A percentile compares a stretch with the other conserved stretches of the same genome.
phyloP scores from a whole-genome alignment of 2,329 filamentous ascomycete genomes.

The Penicillium janthinellum region DNA sequence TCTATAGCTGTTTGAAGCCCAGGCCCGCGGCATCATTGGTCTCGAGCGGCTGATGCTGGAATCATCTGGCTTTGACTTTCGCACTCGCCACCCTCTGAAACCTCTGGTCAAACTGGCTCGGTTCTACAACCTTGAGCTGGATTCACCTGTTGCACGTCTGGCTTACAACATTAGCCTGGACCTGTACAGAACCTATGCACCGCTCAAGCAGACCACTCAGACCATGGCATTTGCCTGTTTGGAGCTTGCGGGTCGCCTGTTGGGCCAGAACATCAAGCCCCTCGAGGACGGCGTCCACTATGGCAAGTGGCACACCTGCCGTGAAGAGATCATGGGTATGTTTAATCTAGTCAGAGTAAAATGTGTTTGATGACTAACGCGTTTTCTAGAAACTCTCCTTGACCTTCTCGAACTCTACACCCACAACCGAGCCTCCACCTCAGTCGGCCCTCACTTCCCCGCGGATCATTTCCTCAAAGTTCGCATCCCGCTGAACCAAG shows the following conservation, averaged over 20 bases:
- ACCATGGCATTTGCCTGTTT: conserved; percentile 81
- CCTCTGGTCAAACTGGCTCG: conserved; percentile 77
- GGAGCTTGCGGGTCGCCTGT: conserved; percentile 75
- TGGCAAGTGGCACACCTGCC: conserved; percentile 51
- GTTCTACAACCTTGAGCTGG: conserved; percentile 56
- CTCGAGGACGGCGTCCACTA: conserved; percentile 54
- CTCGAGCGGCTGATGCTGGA: conserved; percentile 92
- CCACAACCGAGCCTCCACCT: conserved; percentile 73
- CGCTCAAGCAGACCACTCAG: conserved; percentile 84
- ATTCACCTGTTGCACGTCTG: conserved; percentile 60
- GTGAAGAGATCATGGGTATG: conserved; percentile 52
- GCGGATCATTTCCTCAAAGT: conserved; percentile 80
- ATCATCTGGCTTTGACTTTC: conserved; percentile 89
- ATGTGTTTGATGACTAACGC: not conserved
- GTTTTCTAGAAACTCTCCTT: conserved; percentile 70
- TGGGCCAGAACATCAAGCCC: conserved; percentile 56
- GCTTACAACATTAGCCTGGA: conserved; percentile 86
- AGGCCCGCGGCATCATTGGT: conserved; percentile 79
- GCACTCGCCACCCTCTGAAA: conserved; percentile 83
- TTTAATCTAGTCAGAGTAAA: not conserved
- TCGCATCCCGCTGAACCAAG: conserved; percentile 82
- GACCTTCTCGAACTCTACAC: conserved; percentile 93
- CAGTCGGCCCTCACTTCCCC: conserved; percentile 70
- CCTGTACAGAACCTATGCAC: conserved; percentile 89
- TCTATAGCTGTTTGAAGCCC: conserved; percentile 72